A percentile compares a stretch with the other conserved stretches of the same genome.
These are phyloP conservation scores for Aureobasidium pullulans DNA, from an alignment of 2,329 filamentous ascomycete species.

Conservation along the genomic window DNA sequence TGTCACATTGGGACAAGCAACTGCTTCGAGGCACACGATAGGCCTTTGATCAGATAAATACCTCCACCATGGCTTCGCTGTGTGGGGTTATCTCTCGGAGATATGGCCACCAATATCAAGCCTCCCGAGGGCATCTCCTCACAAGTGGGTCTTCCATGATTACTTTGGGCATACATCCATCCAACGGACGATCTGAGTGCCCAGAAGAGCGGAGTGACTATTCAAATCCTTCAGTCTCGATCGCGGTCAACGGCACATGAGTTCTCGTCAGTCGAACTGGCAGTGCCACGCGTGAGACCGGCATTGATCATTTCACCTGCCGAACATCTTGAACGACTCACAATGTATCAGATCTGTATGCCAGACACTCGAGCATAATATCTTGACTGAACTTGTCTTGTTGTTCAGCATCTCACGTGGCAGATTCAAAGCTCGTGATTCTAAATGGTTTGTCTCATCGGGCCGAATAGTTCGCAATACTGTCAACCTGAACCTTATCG, in stretches of 20 bases:
- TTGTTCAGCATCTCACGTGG: background rate
- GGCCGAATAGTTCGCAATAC: background rate
- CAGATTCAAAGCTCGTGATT: background rate
- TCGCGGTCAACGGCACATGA: background rate
- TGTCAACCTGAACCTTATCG: background rate
- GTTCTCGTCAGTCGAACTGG: background rate
- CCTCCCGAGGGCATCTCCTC: background rate
- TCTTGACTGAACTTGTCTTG: background rate
- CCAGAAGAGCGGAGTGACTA: background rate
- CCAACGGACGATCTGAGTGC: background rate
- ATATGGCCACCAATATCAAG: background rate
- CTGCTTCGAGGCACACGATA: constrained; percentile 4
- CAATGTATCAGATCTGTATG: background rate
- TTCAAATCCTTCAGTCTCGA: background rate
- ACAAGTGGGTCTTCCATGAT: background rate
- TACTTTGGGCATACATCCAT: background rate
- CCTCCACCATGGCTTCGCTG: background rate
- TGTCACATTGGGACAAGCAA: background rate
- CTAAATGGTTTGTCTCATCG: background rate
- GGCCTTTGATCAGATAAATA: background rate
- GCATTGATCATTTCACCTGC: background rate
- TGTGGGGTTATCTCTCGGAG: background rate
- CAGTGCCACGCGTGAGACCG: background rate
- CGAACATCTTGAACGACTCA: background rate
- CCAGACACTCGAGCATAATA: background rate